Evolutionary conservation across 23 red algal species (phyloP).

Genomic region (Gracilaria gracilis): DNA sequence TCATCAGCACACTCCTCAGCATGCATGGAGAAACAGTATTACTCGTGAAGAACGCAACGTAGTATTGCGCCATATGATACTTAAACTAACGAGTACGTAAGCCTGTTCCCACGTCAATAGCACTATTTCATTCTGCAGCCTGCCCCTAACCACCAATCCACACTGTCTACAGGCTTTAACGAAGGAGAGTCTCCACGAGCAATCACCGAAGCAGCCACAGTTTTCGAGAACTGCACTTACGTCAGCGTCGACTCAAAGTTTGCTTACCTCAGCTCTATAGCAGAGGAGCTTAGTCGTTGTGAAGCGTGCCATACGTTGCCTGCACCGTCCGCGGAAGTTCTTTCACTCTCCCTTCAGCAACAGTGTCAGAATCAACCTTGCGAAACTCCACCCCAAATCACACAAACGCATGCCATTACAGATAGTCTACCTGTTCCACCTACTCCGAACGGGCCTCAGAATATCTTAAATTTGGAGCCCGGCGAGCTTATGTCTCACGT

Average conservation of each 20-base stretch:
- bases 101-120: not conserved
- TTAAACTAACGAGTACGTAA: not conserved
- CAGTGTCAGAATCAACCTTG: not conserved
- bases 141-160: not conserved
- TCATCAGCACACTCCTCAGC: not conserved
- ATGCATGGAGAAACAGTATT: not conserved
- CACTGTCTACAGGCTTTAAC: not conserved
- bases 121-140: not conserved
- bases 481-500: not conserved
- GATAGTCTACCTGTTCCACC: constrained; percentile 6
- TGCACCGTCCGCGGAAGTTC: constrained; percentile 1
- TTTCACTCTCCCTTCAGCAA: not conserved
- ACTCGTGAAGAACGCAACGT: not conserved
- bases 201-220: not conserved
- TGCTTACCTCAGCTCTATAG: not conserved
- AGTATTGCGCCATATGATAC: not conserved
- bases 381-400: not conserved
- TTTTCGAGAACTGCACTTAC: not conserved
- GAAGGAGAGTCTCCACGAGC: not conserved
- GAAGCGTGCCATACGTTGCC: not conserved
- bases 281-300: not conserved
- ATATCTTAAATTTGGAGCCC: constrained; percentile 2
- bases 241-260: not conserved
- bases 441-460: not conserved
- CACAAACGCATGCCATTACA: not conserved